These are phyloP conservation scores for Gracilaria caudata DNA, from an alignment of 23 red algal genomes.

Conservation along the genomic window DNA sequence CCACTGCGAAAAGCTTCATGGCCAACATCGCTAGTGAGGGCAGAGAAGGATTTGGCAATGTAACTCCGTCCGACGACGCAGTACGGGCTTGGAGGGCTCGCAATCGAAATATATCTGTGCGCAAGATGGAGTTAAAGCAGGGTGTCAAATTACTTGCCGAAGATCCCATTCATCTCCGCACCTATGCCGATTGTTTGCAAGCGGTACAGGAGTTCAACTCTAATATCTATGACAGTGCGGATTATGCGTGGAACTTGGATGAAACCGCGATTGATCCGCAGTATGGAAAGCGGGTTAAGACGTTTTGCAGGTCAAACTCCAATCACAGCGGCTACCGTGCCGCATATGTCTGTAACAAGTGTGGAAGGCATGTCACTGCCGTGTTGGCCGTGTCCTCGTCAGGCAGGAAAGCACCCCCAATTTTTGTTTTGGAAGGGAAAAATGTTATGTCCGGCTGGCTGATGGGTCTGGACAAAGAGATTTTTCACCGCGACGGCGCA, in stretches of 20 bases:
- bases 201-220: not conserved
- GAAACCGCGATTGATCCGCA: constrained; percentile 8
- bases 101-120: constrained; percentile 2
- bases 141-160: not conserved
- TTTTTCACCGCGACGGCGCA: not conserved
- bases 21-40: not conserved
- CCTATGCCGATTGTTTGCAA: constrained; percentile 4
- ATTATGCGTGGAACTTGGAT: constrained; percentile 5
- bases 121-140: constrained; percentile 1
- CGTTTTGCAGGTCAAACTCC: not conserved
- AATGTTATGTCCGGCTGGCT: not conserved
- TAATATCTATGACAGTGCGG: too few species aligned
- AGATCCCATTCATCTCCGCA: not conserved
- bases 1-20: not conserved
- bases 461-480: not conserved
- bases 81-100: constrained; percentile 2
- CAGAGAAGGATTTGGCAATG: not conserved
- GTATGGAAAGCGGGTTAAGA: not conserved
- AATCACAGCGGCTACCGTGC: not conserved
- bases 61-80: constrained; percentile 17
- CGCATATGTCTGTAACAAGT: too few species aligned
- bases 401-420: not conserved
- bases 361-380: constrained; percentile 12
- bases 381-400: constrained; percentile 4
- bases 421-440: constrained; percentile 27